Evolutionary conservation across 2,329 filamentous ascomycete species (phyloP), one percentile per base, ranked within the genome.

Genomic region (Exophiala sp.): DNA sequence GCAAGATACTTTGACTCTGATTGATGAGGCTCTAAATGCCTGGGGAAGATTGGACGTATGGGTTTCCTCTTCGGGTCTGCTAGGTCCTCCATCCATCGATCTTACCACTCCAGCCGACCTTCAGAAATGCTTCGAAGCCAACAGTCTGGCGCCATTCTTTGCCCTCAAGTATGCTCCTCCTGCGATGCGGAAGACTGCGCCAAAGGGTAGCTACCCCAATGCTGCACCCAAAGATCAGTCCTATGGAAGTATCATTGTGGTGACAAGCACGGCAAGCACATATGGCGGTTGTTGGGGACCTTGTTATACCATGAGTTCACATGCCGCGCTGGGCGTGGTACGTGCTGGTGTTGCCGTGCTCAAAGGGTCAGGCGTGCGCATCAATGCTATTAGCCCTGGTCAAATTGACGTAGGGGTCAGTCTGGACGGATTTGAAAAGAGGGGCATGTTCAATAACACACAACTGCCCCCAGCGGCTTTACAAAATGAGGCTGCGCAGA

Each of bases 171-270:
- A 85, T 62, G 81, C 81, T 0, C 81, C 82, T 0, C 77, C 81
- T 2, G 83, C 83, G 1, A 85, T 86, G 83, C 75, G 71, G 14
- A 85, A 85, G 65, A 76, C 78, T 5, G 78, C 78, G 0, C 72
- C 76, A 0, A 68, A 79, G 57, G 75, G 78, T 6, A 74, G 65
- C 40, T 85, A 86, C 62, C 73, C 79, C 0, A 85, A 85, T 61
- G 82, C 83, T 0, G 78, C 80, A 10, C 79, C 80, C 0, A 85
- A 85, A 62, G 77, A 78, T 60, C 73, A 77, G 45, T 72, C 74
- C n/a, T 85, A 85, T 62, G 82, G 82, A 2, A 80, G 76, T 59
- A 84, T 85, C 54, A 76, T 85, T 40, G 80, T 85, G n/a, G 80
- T 85, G 2, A 76, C 75, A 14, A 77, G 72, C 41, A 80, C 83